Conservation (phyloP, 2,329 filamentous ascomycete species). For the Beauveria caledonica region DNA sequence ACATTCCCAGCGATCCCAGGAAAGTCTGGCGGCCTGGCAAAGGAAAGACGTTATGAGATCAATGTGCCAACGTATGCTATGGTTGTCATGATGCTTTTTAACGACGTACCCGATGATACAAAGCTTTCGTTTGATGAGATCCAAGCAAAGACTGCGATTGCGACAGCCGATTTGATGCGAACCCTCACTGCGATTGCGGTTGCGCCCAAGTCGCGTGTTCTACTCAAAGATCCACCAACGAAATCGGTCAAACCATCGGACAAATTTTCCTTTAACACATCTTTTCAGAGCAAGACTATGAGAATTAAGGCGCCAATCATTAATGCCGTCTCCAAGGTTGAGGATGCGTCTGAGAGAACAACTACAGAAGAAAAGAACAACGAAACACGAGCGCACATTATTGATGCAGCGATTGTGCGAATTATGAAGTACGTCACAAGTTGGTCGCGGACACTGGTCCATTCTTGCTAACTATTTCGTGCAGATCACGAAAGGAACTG, state of each 20-base stretch:
- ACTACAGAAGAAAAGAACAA: constrained; percentile 70
- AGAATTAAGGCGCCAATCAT: constrained; percentile 88
- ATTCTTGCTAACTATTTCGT: constrained; percentile 21
- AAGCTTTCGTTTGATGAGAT: constrained; percentile 65
- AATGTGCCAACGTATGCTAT: constrained; percentile 91
- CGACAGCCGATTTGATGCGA: constrained; percentile 62
- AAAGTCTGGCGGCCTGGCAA: constrained; percentile 53
- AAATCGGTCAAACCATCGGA: constrained; percentile 72
- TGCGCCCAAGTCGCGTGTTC: constrained; percentile 71
- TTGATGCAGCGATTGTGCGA: constrained; percentile 69
- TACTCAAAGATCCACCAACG: constrained; percentile 71
- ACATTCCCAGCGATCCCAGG: constrained; percentile 64
- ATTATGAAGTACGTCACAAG: constrained; percentile 76
- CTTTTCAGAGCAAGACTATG: constrained; percentile 73
- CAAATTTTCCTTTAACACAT: constrained; percentile 71
- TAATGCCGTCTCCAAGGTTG: constrained; percentile 73
- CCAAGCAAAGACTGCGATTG: constrained; percentile 72
- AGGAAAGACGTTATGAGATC: constrained; percentile 73
- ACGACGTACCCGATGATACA: constrained; percentile 53
- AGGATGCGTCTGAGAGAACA: constrained; percentile 60
- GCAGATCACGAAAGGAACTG: constrained; percentile 64
- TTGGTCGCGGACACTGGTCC: not conserved
- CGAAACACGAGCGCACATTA: constrained; percentile 59
- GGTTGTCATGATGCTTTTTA: constrained; percentile 84
- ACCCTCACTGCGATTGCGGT: constrained; percentile 77